Conservation (phyloP, 2,329 filamentous ascomycete species). For the Xylaria sp. region DNA sequence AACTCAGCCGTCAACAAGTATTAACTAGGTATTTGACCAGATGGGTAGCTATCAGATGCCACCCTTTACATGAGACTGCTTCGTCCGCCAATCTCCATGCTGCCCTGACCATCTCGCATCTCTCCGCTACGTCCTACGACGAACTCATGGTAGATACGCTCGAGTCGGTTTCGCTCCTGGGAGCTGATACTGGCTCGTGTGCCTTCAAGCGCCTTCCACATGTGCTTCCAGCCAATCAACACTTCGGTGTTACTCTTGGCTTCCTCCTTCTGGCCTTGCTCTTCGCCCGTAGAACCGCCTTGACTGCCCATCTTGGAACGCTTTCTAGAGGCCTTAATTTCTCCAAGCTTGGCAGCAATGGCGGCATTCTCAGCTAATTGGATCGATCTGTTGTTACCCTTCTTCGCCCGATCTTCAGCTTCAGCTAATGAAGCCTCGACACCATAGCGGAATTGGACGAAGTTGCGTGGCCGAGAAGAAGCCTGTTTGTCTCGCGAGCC, state of each 20-base stretch:
- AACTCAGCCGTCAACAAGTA: too few species aligned
- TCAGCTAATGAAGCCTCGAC: constrained; percentile 46
- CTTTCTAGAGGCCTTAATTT: constrained; percentile 67
- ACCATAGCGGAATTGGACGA: constrained; percentile 82
- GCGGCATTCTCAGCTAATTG: constrained; percentile 69
- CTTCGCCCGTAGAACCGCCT: constrained; percentile 24
- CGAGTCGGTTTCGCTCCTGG: constrained; percentile 68
- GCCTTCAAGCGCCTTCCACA: constrained; percentile 67
- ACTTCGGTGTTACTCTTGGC: constrained; percentile 57
- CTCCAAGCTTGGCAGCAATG: constrained; percentile 75
- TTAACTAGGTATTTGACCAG: not conserved
- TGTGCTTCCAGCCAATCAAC: constrained; percentile 76
- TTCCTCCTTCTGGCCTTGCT: constrained; percentile 34
- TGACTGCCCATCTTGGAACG: constrained; percentile 50
- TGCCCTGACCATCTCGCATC: constrained; percentile 88
- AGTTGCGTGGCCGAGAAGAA: constrained; percentile 44
- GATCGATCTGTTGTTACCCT: constrained; percentile 46
- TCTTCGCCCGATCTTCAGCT: constrained; percentile 35
- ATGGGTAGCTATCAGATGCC: not conserved
- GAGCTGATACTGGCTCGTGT: constrained; percentile 79
- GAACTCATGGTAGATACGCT: constrained; percentile 86
- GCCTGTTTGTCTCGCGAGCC: constrained; percentile 32
- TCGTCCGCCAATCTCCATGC: constrained; percentile 85
- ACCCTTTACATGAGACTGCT: constrained; percentile 77
- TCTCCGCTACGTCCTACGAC: constrained; percentile 88